Percentiles rank a stretch among this genome's conserved stretches.
phyloP scores from a whole-genome alignment of 306 rosid species.

The Delonix regia region DNA sequence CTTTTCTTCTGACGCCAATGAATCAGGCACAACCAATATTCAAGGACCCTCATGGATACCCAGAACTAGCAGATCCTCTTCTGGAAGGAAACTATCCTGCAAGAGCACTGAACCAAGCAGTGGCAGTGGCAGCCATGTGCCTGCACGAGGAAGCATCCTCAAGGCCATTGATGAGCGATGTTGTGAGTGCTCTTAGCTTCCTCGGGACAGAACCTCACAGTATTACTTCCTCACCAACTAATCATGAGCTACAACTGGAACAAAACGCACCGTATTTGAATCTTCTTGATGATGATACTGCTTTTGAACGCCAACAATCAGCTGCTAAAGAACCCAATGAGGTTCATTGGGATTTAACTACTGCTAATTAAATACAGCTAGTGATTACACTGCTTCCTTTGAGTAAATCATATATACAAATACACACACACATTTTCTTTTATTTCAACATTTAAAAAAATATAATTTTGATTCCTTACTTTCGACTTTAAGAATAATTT shows the following conservation, averaged over 20 bases:
- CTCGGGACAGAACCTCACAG: background rate
- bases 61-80: constrained; percentile 73
- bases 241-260: background rate
- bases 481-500: no score
- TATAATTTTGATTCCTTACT: no score
- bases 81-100: constrained; percentile 59
- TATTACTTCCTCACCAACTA: no score
- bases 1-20: background rate
- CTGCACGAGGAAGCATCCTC: constrained; percentile 82
- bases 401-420: background rate
- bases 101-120: constrained; percentile 83
- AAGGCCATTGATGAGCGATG: constrained; percentile 80
- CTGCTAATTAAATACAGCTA: background rate
- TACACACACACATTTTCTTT: background rate
- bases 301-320: background rate
- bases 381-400: background rate
- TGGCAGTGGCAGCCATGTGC: constrained; percentile 94
- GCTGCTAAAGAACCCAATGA: background rate
- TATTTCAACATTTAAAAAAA: background rate
- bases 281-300: background rate
- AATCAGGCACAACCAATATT: constrained; percentile 85
- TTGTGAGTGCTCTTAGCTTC: constrained; percentile 65
- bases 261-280: background rate
- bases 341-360: background rate
- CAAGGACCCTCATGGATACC: constrained; percentile 67